Percentiles rank a stretch among this genome's conserved stretches.
Evolutionary conservation across 257 asterid genomes (phyloP).

Genomic region (Solanum ahanhuiri): DNA sequence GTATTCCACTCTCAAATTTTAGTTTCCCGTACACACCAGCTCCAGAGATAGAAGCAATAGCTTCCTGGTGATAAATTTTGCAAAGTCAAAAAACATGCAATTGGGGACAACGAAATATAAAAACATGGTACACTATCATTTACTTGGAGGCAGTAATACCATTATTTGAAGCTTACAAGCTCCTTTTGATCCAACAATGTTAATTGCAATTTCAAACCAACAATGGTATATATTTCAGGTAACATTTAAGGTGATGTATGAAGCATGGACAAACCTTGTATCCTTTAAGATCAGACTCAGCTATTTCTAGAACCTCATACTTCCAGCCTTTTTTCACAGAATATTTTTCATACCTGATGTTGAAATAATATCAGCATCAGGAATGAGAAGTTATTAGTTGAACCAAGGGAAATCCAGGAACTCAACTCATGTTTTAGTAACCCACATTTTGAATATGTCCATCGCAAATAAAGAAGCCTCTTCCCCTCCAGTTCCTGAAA

Average conservation of each 20-base stretch:
- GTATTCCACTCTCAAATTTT: constrained; percentile 96
- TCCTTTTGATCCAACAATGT: background rate
- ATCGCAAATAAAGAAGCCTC: constrained; percentile 97
- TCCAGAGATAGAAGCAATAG: constrained; percentile 89
- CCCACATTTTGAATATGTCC: constrained; percentile 86
- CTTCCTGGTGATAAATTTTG: constrained; percentile 48
- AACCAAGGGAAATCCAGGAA: background rate
- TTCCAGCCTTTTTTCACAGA: constrained; percentile 76
- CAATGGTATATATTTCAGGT: background rate
- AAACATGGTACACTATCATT: background rate
- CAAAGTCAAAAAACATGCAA: constrained; percentile 2
- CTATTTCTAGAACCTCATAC: constrained; percentile 67
- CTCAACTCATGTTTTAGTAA: background rate
- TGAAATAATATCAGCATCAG: constrained; percentile 1
- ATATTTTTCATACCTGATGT: constrained; percentile 80
- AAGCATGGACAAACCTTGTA: constrained; percentile 49
- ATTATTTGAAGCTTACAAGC: background rate
- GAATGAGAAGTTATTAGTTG: constrained; percentile 1
- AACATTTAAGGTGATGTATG: background rate
- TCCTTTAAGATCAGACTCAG: constrained; percentile 80
- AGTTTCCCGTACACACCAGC: constrained; percentile 83
- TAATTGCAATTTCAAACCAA: background rate
- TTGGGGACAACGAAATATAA: constrained; percentile 5
- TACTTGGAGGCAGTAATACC: background rate
- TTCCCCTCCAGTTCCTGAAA: constrained; percentile 87